These are phyloP conservation scores for Saccharomycopsis fodiens DNA, from an alignment of 805 yeast species.

Conservation along the genomic window DNA sequence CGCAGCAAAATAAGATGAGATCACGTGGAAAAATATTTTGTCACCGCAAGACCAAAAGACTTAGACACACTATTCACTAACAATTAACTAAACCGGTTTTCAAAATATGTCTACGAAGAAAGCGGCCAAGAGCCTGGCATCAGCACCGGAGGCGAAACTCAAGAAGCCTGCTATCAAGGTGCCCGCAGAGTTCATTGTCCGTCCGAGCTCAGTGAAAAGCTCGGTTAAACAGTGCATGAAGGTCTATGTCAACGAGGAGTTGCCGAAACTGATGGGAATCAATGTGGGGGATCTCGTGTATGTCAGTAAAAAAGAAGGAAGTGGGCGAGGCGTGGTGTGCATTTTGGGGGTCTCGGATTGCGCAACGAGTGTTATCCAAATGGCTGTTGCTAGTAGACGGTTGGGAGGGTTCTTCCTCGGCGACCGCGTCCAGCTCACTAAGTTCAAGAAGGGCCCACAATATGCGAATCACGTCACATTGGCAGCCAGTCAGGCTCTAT, in stretches of 20 bases:
- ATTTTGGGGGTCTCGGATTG: constrained; percentile 29
- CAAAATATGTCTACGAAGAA: too few relatives aligned
- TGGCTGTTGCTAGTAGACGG: constrained; percentile 39
- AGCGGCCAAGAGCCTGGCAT: neutral
- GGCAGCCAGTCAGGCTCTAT: constrained; percentile 23
- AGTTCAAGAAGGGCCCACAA: constrained; percentile 41
- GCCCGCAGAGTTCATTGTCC: constrained; percentile 34
- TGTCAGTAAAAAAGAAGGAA: constrained; percentile 38
- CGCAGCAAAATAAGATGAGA: too few relatives aligned
- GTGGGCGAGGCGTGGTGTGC: constrained; percentile 35
- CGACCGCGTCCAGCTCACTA: constrained; percentile 42
- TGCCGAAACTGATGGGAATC: constrained; percentile 41
- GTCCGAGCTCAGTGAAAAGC: constrained; percentile 26
- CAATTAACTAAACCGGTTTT: too few relatives aligned
- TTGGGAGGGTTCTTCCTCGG: constrained; percentile 40
- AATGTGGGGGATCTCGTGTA: constrained; percentile 38
- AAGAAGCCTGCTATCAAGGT: constrained; percentile 23
- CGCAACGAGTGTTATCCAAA: constrained; percentile 36
- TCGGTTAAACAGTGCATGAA: constrained; percentile 29
- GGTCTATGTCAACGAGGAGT: constrained; percentile 35
- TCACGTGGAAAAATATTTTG: too few relatives aligned
- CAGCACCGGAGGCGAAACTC: neutral
- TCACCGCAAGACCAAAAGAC: too few relatives aligned
- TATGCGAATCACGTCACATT: constrained; percentile 33
- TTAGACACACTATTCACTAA: too few relatives aligned